These are phyloP conservation scores for Bertia moriformis DNA, from an alignment of 2,329 filamentous ascomycete species.

Conservation along the genomic window DNA sequence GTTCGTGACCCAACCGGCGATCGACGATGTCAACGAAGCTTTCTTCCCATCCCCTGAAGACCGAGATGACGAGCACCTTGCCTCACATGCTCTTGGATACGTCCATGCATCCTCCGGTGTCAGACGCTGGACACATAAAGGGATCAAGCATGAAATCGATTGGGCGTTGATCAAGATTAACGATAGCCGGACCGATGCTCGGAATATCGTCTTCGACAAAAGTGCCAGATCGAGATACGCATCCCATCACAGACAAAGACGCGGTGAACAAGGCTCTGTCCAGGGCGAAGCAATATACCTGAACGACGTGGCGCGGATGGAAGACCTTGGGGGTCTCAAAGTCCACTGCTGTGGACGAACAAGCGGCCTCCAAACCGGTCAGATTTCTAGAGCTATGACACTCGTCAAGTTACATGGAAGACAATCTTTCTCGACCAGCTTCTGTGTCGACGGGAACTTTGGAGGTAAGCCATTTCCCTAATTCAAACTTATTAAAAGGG, in stretches of 20 bases:
- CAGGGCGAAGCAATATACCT: conserved; percentile 19
- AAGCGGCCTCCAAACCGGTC: conserved; percentile 40
- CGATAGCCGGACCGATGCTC: conserved; percentile 36
- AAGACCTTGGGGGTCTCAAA: conserved; percentile 32
- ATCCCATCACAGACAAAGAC: not conserved
- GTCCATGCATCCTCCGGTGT: conserved; percentile 51
- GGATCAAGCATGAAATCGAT: conserved; percentile 49
- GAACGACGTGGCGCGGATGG: conserved; percentile 24
- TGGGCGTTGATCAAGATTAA: conserved; percentile 52
- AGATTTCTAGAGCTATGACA: conserved; percentile 43
- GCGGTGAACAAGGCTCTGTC: not conserved
- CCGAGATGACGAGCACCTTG: conserved; percentile 1
- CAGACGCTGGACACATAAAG: conserved; percentile 36
- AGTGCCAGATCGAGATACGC: conserved; percentile 24
- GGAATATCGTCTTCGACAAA: conserved; percentile 34
- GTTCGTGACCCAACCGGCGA: conserved; percentile 1
- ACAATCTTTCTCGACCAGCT: conserved; percentile 27
- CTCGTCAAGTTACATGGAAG: conserved; percentile 47
- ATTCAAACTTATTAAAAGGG: too few species aligned
- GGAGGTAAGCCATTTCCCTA: conserved; percentile 2
- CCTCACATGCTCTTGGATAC: conserved; percentile 27
- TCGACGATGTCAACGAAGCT: not conserved
- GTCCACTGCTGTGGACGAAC: conserved; percentile 52
- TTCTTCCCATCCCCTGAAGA: not conserved
- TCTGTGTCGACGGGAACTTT: conserved; percentile 1